Base-by-base conservation (phyloP, 164 flowering plant genomes). In the Annona squamosa region DNA sequence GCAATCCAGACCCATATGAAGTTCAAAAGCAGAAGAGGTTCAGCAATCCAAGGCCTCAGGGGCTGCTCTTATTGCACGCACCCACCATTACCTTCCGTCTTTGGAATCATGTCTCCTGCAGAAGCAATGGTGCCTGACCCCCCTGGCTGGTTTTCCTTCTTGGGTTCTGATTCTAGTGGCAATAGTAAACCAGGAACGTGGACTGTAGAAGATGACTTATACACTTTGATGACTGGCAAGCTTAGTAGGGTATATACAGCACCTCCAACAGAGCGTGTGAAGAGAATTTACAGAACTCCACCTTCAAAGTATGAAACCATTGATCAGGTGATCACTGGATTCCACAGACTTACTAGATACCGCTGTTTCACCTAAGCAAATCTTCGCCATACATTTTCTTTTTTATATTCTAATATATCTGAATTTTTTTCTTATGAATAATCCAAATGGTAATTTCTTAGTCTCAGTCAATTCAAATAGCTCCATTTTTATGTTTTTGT, bases 251-350 rank as follows among this genome's bases (percentile, higher is more conserved):
- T 91, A 1, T 91, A 91, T 70, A 76, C 89, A 26, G 89, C 90
- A 56, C 97, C 89, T 45, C 98, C 96, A 4, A 1, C 48, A 4
- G 96, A 91, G 77, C 88, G 94, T 84, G 73, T 78, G 42, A 91
- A 94, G 82, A 76, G 78, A 4, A 78, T 89, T 66, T 86, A 85
- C 65, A 75, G 81, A 67, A 88, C 93, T 4, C 46, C 87, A 4
- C 97, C 98, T 68, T 86, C 97, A 0, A 94, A 94, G 77, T 94
- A 87, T 76, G 96, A 94, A 75, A 82, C 86, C 43, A 78, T 91
- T 46, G 94, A 91, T 84, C 94, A 94, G 98, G 97, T 94, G 46
- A 66, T 43, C 17, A 42, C 68, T 66, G 42, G n/a, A 66, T 66
- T 41, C 43, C 37, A 3, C 18, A 18, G 9, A 18, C 66, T 63